phyloP scores from a whole-genome alignment of 345 rosid genomes.

The Citrus hindsii region DNA sequence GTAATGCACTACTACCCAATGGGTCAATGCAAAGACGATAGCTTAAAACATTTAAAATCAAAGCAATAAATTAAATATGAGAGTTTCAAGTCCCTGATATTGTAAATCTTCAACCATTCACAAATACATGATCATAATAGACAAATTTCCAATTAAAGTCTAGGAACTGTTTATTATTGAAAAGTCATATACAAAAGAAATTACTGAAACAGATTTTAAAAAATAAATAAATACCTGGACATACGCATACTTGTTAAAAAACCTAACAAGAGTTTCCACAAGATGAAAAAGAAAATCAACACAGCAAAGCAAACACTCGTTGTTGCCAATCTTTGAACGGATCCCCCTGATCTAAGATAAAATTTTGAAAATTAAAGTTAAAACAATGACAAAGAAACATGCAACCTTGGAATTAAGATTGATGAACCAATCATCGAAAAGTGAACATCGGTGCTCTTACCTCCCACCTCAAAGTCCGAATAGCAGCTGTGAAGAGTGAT shows the following conservation, averaged over 20 bases:
- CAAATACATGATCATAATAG: not conserved
- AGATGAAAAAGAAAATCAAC: constrained; percentile 88
- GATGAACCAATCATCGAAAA: constrained; percentile 5
- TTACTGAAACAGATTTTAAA: not conserved
- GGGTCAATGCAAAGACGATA: not conserved
- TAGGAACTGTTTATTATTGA: not conserved
- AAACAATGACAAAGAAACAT: not conserved
- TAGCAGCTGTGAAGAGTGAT: constrained; percentile 94
- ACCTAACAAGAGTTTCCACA: constrained; percentile 97
- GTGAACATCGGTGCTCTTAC: constrained; percentile 30
- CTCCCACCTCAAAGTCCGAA: constrained; percentile 97
- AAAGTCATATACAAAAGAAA: not conserved
- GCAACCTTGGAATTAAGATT: constrained; percentile 1
- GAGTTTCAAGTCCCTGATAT: not conserved
- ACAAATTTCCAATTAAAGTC: not conserved
- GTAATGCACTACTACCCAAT: not conserved
- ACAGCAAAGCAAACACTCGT: constrained; percentile 93
- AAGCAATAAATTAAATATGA: not conserved
- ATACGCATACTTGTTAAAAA: constrained; percentile 92
- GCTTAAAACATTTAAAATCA: not conserved
- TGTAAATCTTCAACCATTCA: not conserved
- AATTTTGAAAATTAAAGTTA: constrained; percentile 3
- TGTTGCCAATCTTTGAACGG: constrained; percentile 92
- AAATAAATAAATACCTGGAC: constrained; percentile 63
- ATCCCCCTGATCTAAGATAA: constrained; percentile 77